Conservation (phyloP, 164 flowering plant species). For the Pachysandra terminalis region DNA sequence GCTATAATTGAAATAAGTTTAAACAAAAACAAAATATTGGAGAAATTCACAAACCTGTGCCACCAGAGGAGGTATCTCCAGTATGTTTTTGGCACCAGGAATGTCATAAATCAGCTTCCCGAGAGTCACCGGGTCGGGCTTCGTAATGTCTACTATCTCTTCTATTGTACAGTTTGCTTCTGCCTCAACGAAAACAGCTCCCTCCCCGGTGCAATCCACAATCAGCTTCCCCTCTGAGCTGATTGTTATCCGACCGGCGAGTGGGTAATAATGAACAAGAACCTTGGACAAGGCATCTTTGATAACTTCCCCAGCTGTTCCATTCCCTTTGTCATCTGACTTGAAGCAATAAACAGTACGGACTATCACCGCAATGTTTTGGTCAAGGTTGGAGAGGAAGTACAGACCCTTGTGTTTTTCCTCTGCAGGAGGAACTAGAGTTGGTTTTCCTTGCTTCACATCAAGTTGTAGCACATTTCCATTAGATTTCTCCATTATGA, state of each 20-base stretch:
- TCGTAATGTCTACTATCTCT: conserved; percentile 62
- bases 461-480: conserved; percentile 19
- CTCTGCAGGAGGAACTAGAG: conserved; percentile 47
- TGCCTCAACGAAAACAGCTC: conserved; percentile 85
- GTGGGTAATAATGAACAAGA: conserved; percentile 73
- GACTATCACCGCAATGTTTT: conserved; percentile 64
- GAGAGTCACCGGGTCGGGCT: conserved; percentile 71
- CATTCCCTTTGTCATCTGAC: conserved; percentile 46
- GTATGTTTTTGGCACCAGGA: conserved; percentile 70
- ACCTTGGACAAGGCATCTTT: conserved; percentile 68
- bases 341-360: conserved; percentile 58
- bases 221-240: conserved; percentile 74
- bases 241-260: conserved; percentile 67
- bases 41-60: conserved; percentile 52
- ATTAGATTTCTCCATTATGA: conserved; percentile 18
- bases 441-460: conserved; percentile 38
- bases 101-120: conserved; percentile 72
- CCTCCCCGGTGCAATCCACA: conserved; percentile 78
- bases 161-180: conserved; percentile 54
- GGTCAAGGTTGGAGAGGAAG: conserved; percentile 61
- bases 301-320: conserved; percentile 47
- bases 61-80: conserved; percentile 70
- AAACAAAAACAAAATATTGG: neutral
- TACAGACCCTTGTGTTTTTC: conserved; percentile 52
- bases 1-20: neutral